Evolutionary conservation across 2,329 filamentous ascomycete species (phyloP).

Genomic region (Colletotrichum somersetense): DNA sequence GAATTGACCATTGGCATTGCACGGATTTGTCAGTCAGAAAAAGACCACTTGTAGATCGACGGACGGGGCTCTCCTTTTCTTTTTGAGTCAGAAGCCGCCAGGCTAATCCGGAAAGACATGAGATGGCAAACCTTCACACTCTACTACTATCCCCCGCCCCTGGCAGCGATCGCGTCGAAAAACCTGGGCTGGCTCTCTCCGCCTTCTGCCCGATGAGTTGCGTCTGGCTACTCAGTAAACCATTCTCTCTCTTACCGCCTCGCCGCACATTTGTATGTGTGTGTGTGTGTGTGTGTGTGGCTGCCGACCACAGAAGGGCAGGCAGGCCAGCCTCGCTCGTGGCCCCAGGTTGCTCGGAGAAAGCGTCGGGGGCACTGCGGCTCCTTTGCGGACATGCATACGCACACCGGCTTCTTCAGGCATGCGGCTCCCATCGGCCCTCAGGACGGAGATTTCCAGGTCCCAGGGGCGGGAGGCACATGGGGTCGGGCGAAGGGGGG

Average conservation of each 20-base stretch:
- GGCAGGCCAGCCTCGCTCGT: background rate
- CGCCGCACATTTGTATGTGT: too few species aligned
- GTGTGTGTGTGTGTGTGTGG: background rate
- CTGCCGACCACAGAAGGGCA: background rate
- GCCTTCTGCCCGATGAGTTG: background rate
- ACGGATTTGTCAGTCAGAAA: conserved; percentile 2
- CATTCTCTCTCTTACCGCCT: too few species aligned
- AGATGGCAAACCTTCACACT: background rate
- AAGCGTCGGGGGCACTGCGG: conserved; percentile 36
- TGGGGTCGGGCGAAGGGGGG: conserved; percentile 7
- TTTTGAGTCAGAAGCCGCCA: conserved; percentile 10
- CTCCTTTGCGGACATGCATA: conserved; percentile 26
- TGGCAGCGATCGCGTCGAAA: background rate
- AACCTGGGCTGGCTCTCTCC: too few species aligned
- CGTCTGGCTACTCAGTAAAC: background rate
- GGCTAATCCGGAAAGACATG: background rate
- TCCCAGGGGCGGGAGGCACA: conserved; percentile 2
- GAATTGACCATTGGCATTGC: conserved; percentile 5
- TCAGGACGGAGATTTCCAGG: conserved; percentile 18
- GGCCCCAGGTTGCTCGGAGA: conserved; percentile 19
- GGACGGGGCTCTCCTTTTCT: too few species aligned
- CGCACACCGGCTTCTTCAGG: background rate
- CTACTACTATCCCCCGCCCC: too few species aligned
- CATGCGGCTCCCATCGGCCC: conserved; percentile 4
- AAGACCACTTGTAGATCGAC: background rate